A percentile compares a stretch with the other conserved stretches of the same genome.
Evolutionary conservation across 2,329 filamentous ascomycete genomes (phyloP).

Genomic region (Trichoderma sp.): DNA sequence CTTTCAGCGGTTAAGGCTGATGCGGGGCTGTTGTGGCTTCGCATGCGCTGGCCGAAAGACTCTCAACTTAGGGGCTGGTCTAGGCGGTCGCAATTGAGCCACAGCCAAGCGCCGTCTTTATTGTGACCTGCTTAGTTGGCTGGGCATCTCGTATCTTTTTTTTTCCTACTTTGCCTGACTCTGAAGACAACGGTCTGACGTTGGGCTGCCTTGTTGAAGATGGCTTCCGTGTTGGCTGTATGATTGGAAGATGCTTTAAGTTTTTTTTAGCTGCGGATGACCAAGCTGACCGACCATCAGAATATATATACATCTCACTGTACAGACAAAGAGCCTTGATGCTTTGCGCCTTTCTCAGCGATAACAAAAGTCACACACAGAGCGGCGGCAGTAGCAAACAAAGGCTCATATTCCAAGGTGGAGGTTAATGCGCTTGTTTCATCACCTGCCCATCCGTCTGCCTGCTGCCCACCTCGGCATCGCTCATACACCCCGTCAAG

Average conservation of each 20-base stretch:
- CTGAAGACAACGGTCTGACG: neutral
- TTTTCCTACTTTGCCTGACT: neutral
- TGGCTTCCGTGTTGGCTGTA: neutral
- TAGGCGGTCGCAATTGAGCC: neutral
- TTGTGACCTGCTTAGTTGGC: conserved; percentile 10
- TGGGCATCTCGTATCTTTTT: conserved; percentile 2
- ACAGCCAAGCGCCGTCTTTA: conserved; percentile 10
- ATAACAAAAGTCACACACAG: neutral
- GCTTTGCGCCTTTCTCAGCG: neutral
- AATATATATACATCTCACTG: neutral
- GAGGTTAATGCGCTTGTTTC: neutral
- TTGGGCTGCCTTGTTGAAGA: conserved; percentile 9
- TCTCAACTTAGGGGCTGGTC: neutral
- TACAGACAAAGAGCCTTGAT: neutral
- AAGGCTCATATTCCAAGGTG: neutral
- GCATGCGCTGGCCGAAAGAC: conserved; percentile 15
- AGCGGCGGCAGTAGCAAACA: neutral
- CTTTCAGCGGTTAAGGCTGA: neutral
- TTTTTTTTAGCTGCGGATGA: neutral
- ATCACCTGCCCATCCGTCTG: conserved; percentile 5
- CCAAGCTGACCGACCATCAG: neutral
- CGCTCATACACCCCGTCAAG: neutral
- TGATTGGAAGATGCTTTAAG: neutral
- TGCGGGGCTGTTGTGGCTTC: conserved; percentile 17
- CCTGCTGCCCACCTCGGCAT: neutral